Conservation (phyloP, 192 early-diverging fungal species). For the Coemansia sp. region DNA sequence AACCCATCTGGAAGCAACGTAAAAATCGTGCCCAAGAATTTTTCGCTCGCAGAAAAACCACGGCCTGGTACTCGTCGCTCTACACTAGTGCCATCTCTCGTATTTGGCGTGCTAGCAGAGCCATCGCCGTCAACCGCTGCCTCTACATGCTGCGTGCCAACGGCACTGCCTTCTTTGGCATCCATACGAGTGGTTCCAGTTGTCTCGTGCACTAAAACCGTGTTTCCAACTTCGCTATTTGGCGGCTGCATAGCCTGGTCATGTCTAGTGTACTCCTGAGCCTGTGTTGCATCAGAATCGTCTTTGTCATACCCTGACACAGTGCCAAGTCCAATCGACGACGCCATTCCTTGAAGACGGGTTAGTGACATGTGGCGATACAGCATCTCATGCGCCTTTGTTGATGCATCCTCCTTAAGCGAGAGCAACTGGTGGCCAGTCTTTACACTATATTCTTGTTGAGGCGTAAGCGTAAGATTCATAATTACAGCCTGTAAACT, state of each 20-base stretch:
- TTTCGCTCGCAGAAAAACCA: slow-evolving; percentile 26
- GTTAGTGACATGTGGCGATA: slow-evolving; percentile 7
- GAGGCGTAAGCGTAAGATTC: slow-evolving; percentile 41
- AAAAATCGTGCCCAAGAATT: slow-evolving; percentile 20
- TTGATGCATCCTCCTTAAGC: neutral
- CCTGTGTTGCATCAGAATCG: neutral
- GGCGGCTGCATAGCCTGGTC: neutral
- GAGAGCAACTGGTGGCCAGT: slow-evolving; percentile 21
- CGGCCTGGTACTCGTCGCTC: slow-evolving; percentile 46
- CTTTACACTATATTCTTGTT: slow-evolving; percentile 29
- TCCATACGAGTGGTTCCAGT: slow-evolving; percentile 25
- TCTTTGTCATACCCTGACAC: neutral
- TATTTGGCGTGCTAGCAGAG: neutral
- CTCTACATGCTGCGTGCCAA: neutral
- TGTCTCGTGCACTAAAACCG: slow-evolving; percentile 30
- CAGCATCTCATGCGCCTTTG: neutral
- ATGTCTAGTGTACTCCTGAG: neutral
- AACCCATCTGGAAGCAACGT: slow-evolving; percentile 19
- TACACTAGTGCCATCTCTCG: neutral
- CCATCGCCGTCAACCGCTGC: neutral
- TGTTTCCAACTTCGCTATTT: slow-evolving; percentile 5
- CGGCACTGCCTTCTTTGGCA: neutral
- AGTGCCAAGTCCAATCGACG: slow-evolving; percentile 25
- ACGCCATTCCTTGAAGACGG: slow-evolving; percentile 16
- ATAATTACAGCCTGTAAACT: slow-evolving; percentile 26